A percentile compares a stretch with the other conserved stretches of the same genome.
These are phyloP conservation scores for Globisporangium parvum DNA, from an alignment of 352 stramenopile species.

Conservation along the genomic window DNA sequence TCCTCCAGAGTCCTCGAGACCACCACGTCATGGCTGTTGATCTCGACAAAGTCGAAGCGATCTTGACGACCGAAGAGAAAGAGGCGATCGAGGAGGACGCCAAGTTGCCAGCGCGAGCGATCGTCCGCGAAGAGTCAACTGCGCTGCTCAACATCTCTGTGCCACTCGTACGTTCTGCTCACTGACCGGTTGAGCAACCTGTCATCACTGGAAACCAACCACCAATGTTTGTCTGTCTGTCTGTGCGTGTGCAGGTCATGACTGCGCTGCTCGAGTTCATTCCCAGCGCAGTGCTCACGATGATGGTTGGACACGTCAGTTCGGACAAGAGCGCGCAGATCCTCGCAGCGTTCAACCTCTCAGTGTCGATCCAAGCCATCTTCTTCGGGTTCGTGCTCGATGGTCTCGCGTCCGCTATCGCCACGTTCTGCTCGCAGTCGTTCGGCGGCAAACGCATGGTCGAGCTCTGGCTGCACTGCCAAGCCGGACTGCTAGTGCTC, in stretches of 20 bases:
- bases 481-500: conserved; percentile 25
- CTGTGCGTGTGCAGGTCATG: conserved; percentile 12
- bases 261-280: conserved; percentile 30
- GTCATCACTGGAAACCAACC: neutral
- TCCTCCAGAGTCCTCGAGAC: conserved; percentile 6
- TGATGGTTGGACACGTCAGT: conserved; percentile 30
- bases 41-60: conserved; percentile 16
- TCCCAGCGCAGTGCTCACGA: conserved; percentile 26
- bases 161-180: conserved; percentile 12
- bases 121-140: conserved; percentile 12
- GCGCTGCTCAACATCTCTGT: conserved; percentile 10
- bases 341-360: conserved; percentile 21
- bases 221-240: neutral
- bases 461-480: conserved; percentile 38
- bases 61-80: conserved; percentile 21
- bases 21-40: neutral
- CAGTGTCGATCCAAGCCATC: conserved; percentile 13
- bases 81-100: conserved; percentile 20
- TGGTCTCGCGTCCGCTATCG: conserved; percentile 22
- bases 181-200: no score
- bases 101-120: conserved; percentile 10
- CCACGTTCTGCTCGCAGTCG: conserved; percentile 35
- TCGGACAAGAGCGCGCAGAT: conserved; percentile 27
- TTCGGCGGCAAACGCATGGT: conserved; percentile 23
- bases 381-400: conserved; percentile 15